These are phyloP conservation scores for Candida boidinii DNA, from an alignment of 805 yeast species.

Conservation along the genomic window DNA sequence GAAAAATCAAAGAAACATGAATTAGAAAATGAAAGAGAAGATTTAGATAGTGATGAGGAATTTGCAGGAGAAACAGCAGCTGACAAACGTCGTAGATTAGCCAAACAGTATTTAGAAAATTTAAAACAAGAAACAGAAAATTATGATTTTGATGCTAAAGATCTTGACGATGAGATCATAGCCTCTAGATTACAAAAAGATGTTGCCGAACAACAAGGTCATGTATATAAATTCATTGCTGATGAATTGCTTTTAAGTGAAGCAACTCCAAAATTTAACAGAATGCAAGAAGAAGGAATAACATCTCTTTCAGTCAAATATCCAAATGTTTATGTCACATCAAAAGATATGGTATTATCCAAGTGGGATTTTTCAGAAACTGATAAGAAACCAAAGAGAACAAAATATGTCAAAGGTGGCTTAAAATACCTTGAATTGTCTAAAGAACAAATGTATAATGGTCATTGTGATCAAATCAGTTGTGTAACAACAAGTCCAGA, in stretches of 20 bases:
- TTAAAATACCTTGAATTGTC: slow-evolving; percentile 31
- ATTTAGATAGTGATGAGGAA: slow-evolving; percentile 63
- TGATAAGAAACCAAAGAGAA: slow-evolving; percentile 51
- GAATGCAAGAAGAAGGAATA: slow-evolving; percentile 54
- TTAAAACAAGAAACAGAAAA: slow-evolving; percentile 48
- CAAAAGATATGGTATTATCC: slow-evolving; percentile 72
- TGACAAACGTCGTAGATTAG: slow-evolving; percentile 88
- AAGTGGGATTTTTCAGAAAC: slow-evolving; percentile 66
- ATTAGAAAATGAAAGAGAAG: slow-evolving; percentile 27
- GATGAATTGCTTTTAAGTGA: slow-evolving; percentile 37
- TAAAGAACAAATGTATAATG: slow-evolving; percentile 48
- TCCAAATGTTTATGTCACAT: slow-evolving; percentile 66
- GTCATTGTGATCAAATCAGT: slow-evolving; percentile 70
- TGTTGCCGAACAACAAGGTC: slow-evolving; percentile 85
- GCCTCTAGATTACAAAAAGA: slow-evolving; percentile 75
- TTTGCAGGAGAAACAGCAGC: slow-evolving; percentile 74
- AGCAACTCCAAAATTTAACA: slow-evolving; percentile 33
- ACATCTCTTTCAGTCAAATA: slow-evolving; percentile 47
- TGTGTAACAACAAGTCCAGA: slow-evolving; percentile 80
- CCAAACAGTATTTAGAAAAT: slow-evolving; percentile 83
- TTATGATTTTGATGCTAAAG: slow-evolving; percentile 78
- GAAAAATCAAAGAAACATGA: slow-evolving; percentile 13
- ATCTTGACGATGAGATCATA: slow-evolving; percentile 80
- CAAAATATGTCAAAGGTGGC: slow-evolving; percentile 63
- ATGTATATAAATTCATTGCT: slow-evolving; percentile 61